Evolutionary conservation across 140 eudicot genomes (phyloP), one percentile per base, ranked within the genome.

Genomic region (Oenanthe javanica): DNA sequence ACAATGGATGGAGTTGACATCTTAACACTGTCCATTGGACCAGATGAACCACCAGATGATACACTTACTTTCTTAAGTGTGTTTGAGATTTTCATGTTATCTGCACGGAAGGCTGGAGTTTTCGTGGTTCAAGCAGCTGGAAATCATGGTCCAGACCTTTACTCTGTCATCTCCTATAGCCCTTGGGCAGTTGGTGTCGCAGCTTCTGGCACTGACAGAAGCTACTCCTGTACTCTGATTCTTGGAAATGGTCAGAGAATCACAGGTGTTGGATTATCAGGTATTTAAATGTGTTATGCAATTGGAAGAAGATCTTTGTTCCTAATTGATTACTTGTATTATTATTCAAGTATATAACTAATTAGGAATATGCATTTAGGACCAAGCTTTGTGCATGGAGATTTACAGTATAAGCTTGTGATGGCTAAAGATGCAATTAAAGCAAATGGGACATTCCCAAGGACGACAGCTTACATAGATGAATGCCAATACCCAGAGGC

Each of bases 131-230:
- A 95, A 80, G 97, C 99, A 12, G 94, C 80, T 4, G 99, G 99
- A 19, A 95, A 95, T 82, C 87, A 72, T 18, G 99, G 99, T 72
- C 99, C 99, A 0, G 87, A 76, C 46, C 89, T 91, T 14, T 93
- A 89, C 86, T 83, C 92, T 0, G 86, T 87, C 2, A 90, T 86
- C 40, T 92, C 99, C 23, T 95, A 87, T 81, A 89, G 97, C 86
- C 99, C 99, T 21, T 95, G 98, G 99, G 88, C 86, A 9, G 81
- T 95, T 14, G 99, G 98, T 42, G 98, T 91, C 7, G 98, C 92
- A 64, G 81, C 98, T 18, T 91, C 93, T 76, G 81, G 72, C 86
- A 96, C 94, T 0, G 97, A 91, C 77, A 84, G 98, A 86, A 83
- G 79, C 66, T 96, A 96, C 85, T 86, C 95, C 0, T 84, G 89